Evolutionary conservation across 495 filamentous ascomycete genomes (phyloP), one percentile per base, ranked within the genome.

Genomic region (Trypethelium eluteriae): DNA sequence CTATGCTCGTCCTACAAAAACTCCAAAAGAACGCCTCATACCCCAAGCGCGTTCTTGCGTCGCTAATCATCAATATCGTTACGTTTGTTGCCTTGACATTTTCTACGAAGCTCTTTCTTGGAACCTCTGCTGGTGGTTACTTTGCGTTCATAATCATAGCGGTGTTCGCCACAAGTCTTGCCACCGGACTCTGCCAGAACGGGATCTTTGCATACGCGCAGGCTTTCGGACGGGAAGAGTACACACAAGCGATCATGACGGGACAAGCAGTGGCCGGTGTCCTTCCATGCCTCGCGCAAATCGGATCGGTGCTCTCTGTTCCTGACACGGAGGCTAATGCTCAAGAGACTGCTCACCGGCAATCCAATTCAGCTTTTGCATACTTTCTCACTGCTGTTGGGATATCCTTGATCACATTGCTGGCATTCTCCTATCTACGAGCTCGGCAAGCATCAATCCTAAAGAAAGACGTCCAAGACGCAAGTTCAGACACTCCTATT

Each of bases 191-290:
- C 64, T 90, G 88, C 73, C 94, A 97, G 78, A 98, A 98, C 75
- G 94, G 95, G 61, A 85, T 93, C 41, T 98, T 97, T 75, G 89
- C 95, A 6, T 97, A 92, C 72, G 92, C 90, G 11, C 84, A 91
- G 7, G 88, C 88, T 38, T 96, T 96, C 69, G 91, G 87, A 25
- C 77, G 88, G 62, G 84, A 88, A 16, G 87, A 91, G 70, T 98
- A 96, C 77, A 96, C 89, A 62, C 93, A 97, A 76, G 94, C 88
- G 25, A 92, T 98, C 75, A 98, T 99, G 95, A 86, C 86, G 35
- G 94, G 94, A 9, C 94, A 99, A 75, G 95, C 86, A 16, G 81
- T 98, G 6, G 92, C 94, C 1, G 94, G 94, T 39, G 93, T 99
- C 3, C 81, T 98, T 14, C 95, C 94, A 0, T 89, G 89, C 50